Percentiles rank a stretch among this genome's conserved stretches.
Conservation (phyloP, 2,329 filamentous ascomycete species). For the Fusarium concolor region DNA sequence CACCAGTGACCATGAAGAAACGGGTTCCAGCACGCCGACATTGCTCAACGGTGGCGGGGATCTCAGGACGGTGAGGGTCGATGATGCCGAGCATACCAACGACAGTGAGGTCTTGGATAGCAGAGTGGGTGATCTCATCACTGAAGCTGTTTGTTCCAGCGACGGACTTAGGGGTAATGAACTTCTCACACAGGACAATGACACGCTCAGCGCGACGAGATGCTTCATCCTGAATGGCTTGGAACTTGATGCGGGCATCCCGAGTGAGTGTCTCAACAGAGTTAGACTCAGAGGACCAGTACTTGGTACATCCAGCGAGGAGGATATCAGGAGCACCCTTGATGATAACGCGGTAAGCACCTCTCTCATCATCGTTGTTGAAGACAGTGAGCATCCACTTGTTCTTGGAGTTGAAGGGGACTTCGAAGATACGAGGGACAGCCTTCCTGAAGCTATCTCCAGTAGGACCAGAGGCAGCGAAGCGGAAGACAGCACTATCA, state of each 20-base stretch:
- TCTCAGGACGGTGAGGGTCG: conserved; percentile 60
- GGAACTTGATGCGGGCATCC: conserved; percentile 49
- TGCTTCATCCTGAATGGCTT: conserved; percentile 54
- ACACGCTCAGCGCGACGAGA: conserved; percentile 58
- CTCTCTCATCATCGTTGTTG: conserved; percentile 39
- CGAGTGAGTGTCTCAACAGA: conserved; percentile 52
- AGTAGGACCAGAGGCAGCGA: conserved; percentile 47
- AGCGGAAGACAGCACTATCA: conserved; percentile 56
- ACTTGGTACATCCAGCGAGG: conserved; percentile 51
- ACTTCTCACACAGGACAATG: conserved; percentile 56
- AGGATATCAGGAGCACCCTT: conserved; percentile 68
- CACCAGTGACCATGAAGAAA: conserved; percentile 62
- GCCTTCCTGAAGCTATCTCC: conserved; percentile 36
- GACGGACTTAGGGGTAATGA: conserved; percentile 42
- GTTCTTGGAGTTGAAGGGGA: conserved; percentile 64
- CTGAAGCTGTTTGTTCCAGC: conserved; percentile 60
- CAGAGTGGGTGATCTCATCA: conserved; percentile 59
- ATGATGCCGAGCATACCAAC: conserved; percentile 65
- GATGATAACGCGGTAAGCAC: conserved; percentile 58
- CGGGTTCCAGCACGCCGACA: conserved; percentile 59
- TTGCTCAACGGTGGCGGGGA: conserved; percentile 54
- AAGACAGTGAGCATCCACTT: conserved; percentile 62
- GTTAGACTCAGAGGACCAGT: conserved; percentile 50
- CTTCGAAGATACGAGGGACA: conserved; percentile 51
- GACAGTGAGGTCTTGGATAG: conserved; percentile 58